These are phyloP conservation scores for Trametes gibbosa DNA, from an alignment of 768 basidiomycete species.

Conservation along the genomic window DNA sequence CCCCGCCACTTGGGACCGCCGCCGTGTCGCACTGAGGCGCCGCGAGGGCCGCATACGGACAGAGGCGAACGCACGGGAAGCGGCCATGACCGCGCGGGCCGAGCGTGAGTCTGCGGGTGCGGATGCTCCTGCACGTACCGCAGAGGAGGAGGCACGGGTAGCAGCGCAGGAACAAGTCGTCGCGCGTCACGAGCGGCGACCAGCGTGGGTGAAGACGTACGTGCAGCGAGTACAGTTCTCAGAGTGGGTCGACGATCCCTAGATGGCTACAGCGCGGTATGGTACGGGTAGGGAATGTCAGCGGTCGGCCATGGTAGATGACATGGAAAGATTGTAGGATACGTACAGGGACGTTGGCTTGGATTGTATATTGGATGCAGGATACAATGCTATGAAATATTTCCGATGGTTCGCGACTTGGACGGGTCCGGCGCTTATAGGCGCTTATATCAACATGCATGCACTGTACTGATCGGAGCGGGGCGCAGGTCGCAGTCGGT, in stretches of 20 bases:
- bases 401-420: neutral
- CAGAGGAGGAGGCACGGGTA: slow-evolving; percentile 29
- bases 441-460: neutral
- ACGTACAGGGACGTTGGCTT: neutral
- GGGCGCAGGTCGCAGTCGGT: neutral
- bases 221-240: slow-evolving; percentile 59
- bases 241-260: slow-evolving; percentile 70
- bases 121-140: slow-evolving; percentile 30
- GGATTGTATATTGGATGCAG: slow-evolving; percentile 8
- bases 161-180: slow-evolving; percentile 44
- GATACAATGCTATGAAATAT: neutral
- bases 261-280: slow-evolving; percentile 14
- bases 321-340: neutral
- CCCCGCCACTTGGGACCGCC: slow-evolving; percentile 72
- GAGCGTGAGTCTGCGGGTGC: slow-evolving; percentile 24
- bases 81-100: slow-evolving; percentile 9
- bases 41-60: slow-evolving; percentile 67
- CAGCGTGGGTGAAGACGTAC: slow-evolving; percentile 63
- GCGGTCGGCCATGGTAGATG: too few relatives aligned
- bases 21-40: slow-evolving; percentile 53
- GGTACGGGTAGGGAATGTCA: too few relatives aligned
- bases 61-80: slow-evolving; percentile 48
- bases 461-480: neutral
- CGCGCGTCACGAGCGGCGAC: slow-evolving; percentile 49
- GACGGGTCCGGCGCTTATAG: neutral